phyloP scores from a whole-genome alignment of 1,284 basidiomycete genomes.

The Vanrija sp. region DNA sequence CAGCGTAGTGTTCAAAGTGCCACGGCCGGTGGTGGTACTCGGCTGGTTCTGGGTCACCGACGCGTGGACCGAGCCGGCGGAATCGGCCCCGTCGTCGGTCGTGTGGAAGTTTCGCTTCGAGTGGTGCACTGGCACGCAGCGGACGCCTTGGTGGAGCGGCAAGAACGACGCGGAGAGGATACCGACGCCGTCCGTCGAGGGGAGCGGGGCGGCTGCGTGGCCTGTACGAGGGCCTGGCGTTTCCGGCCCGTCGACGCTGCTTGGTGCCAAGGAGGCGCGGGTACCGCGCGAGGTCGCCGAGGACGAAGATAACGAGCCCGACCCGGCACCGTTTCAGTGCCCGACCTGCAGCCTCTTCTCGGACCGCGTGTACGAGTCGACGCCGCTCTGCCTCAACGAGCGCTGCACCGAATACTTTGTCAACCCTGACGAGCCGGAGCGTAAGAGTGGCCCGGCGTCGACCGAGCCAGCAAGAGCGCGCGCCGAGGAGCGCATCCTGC shows the following conservation, averaged over 20 bases:
- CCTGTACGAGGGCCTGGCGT: slow-evolving; percentile 14
- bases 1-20: slow-evolving; percentile 35
- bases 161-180: slow-evolving; percentile 1
- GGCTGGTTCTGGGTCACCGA: slow-evolving; percentile 48
- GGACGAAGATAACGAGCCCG: background rate
- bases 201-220: slow-evolving; percentile 6
- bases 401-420: slow-evolving; percentile 3
- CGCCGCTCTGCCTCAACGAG: slow-evolving; percentile 16
- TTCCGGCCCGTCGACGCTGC: slow-evolving; percentile 15
- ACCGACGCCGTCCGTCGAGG: background rate
- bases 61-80: slow-evolving; percentile 44
- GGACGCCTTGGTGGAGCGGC: slow-evolving; percentile 37
- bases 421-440: background rate
- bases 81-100: background rate
- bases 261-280: background rate
- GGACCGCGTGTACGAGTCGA: slow-evolving; percentile 10
- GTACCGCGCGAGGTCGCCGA: background rate
- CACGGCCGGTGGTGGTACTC: slow-evolving; percentile 33
- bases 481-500: slow-evolving; percentile 15
- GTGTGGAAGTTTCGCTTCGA: slow-evolving; percentile 45
- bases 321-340: background rate
- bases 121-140: slow-evolving; percentile 31
- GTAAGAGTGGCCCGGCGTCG: slow-evolving; percentile 4
- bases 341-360: slow-evolving; percentile 2
- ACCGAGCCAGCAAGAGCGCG: background rate